Percentiles rank a stretch among this genome's conserved stretches.
Conservation (phyloP, 164 flowering plant genomes). For the Amborella trichopoda region DNA sequence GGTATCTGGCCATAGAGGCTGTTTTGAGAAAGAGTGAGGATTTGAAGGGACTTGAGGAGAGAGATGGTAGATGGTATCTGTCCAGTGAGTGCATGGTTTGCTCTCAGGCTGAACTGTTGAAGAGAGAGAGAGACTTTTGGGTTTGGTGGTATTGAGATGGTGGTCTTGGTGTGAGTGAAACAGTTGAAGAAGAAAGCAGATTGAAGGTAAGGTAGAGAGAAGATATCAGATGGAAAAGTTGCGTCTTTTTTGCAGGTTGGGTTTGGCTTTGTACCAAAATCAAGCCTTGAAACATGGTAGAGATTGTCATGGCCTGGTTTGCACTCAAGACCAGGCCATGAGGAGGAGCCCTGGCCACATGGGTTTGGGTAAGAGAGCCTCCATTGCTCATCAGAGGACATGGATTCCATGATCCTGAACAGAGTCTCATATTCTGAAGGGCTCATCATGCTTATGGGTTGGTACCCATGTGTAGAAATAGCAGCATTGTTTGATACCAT, state of each 20-base stretch:
- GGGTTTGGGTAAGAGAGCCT: conserved; percentile 54
- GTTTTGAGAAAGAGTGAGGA: conserved; percentile 80
- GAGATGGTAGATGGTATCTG: conserved; percentile 61
- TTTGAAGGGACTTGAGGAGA: conserved; percentile 35
- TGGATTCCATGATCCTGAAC: conserved; percentile 66
- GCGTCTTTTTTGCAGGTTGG: conserved; percentile 59
- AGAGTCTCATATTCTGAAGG: conserved; percentile 49
- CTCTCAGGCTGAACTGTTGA: conserved; percentile 69
- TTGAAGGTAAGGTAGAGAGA: conserved; percentile 50
- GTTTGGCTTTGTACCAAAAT: conserved; percentile 54
- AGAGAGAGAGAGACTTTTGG: conserved; percentile 23
- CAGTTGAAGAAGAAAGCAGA: conserved; percentile 69
- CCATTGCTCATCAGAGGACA: conserved; percentile 70
- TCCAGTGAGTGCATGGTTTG: conserved; percentile 57
- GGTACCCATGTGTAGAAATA: too few species aligned
- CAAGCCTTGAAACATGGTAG: conserved; percentile 66
- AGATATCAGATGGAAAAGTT: conserved; percentile 47
- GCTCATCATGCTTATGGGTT: conserved; percentile 18
- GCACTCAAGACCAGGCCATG: conserved; percentile 80
- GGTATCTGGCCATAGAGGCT: conserved; percentile 44
- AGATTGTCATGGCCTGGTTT: conserved; percentile 32
- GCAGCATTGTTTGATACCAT: too few species aligned
- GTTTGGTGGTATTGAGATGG: conserved; percentile 16
- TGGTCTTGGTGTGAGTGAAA: conserved; percentile 45
- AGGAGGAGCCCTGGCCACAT: conserved; percentile 43